phyloP scores from a whole-genome alignment of 345 rosid genomes.

The Bruguiera parviflora region DNA sequence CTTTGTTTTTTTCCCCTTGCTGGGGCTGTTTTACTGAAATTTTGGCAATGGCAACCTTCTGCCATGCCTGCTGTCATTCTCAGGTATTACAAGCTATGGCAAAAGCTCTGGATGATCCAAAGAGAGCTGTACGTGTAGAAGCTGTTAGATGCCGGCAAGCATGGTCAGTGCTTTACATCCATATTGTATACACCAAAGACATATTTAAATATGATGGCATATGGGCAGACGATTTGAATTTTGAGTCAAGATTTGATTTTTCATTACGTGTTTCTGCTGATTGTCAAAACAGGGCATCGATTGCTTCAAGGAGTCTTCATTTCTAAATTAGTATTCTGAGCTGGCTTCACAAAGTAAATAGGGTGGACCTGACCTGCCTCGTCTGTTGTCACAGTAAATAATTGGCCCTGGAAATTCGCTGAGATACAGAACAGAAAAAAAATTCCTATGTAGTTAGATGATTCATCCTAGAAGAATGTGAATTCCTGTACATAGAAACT shows the following conservation, averaged over 20 bases:
- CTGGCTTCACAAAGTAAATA: neutral
- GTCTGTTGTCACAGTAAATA: conserved; percentile 2
- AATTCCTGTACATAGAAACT: too few relatives aligned
- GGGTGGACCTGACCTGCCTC: neutral
- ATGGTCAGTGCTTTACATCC: conserved; percentile 45
- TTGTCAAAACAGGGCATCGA: conserved; percentile 39
- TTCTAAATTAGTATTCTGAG: conserved; percentile 6
- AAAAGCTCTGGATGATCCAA: conserved; percentile 73
- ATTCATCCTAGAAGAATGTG: too few relatives aligned
- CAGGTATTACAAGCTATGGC: conserved; percentile 63
- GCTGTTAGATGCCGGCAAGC: conserved; percentile 77
- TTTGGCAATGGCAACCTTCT: neutral
- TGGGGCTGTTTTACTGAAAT: neutral
- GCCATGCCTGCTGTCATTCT: neutral
- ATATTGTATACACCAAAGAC: neutral
- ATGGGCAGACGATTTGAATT: too few relatives aligned
- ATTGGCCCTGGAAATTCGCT: neutral
- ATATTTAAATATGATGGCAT: neutral
- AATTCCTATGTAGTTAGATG: too few relatives aligned
- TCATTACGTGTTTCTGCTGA: conserved; percentile 3
- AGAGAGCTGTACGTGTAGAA: conserved; percentile 78
- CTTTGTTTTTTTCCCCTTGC: neutral
- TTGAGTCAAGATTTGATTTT: neutral
- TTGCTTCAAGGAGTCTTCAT: conserved; percentile 34
- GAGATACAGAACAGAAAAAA: too few relatives aligned